A percentile compares a stretch with the other conserved stretches of the same genome.
These are phyloP conservation scores for Suhomyces kilbournensis DNA, from an alignment of 805 yeast genomes.

Conservation along the genomic window DNA sequence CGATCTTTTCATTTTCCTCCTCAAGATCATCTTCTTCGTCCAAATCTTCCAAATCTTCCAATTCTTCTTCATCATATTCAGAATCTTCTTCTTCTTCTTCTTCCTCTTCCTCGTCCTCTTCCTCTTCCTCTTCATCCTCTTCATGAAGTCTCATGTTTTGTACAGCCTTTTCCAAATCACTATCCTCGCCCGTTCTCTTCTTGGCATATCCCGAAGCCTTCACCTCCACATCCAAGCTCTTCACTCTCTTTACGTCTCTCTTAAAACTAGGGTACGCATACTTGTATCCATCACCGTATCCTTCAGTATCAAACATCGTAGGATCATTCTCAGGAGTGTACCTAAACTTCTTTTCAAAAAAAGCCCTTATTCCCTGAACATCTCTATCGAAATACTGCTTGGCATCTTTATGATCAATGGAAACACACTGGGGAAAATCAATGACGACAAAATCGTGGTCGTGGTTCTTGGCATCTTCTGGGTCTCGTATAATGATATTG, in stretches of 20 bases:
- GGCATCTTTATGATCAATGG: slow-evolving; percentile 88
- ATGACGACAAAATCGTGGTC: slow-evolving; percentile 82
- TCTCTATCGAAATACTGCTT: slow-evolving; percentile 86
- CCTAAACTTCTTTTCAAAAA: slow-evolving; percentile 74
- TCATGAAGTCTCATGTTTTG: slow-evolving; percentile 55
- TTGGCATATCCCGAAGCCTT: slow-evolving; percentile 83
- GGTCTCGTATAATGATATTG: slow-evolving; percentile 80
- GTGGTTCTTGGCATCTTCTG: slow-evolving; percentile 44
- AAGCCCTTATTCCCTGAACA: slow-evolving; percentile 82
- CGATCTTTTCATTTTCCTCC: slow-evolving; percentile 54
- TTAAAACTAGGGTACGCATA: slow-evolving; percentile 75
- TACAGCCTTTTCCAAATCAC: slow-evolving; percentile 76
- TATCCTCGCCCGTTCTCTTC: slow-evolving; percentile 38
- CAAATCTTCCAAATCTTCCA: slow-evolving; percentile 32
- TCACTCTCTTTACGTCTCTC: slow-evolving; percentile 69
- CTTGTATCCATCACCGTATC: slow-evolving; percentile 76
- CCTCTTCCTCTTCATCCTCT: slow-evolving; percentile 20
- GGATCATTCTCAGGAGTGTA: slow-evolving; percentile 68
- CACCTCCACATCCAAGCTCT: slow-evolving; percentile 76
- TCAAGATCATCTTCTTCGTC: slow-evolving; percentile 34
- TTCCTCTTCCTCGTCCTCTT: slow-evolving; percentile 34
- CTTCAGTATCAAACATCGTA: slow-evolving; percentile 73
- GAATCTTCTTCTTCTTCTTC: slow-evolving; percentile 31
- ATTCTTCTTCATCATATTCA: slow-evolving; percentile 29
- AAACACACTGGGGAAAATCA: slow-evolving; percentile 98